These are phyloP conservation scores for Ophiocordyceps robertsii DNA, from an alignment of 2,329 filamentous ascomycete species.

Conservation along the genomic window DNA sequence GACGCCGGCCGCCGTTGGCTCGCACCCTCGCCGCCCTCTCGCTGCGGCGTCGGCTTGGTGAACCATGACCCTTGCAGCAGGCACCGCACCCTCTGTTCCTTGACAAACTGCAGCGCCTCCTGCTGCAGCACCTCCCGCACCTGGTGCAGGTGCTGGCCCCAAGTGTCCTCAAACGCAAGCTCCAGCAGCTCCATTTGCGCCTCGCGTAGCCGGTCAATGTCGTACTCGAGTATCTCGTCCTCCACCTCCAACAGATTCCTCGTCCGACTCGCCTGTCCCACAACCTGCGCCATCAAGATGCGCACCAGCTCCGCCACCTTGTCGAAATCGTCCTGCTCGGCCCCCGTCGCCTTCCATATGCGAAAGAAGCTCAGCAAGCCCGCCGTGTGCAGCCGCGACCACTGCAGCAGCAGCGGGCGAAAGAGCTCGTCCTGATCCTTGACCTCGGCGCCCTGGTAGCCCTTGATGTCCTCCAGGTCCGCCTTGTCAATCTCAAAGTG, in stretches of 20 bases:
- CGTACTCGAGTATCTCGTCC: conserved; percentile 75
- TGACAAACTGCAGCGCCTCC: conserved; percentile 90
- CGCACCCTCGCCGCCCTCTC: conserved; percentile 19
- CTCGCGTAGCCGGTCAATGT: conserved; percentile 63
- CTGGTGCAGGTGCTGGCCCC: conserved; percentile 79
- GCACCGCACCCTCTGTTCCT: conserved; percentile 88
- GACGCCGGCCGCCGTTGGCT: conserved; percentile 26
- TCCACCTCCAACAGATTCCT: conserved; percentile 81
- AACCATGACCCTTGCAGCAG: conserved; percentile 89
- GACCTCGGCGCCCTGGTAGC: conserved; percentile 59
- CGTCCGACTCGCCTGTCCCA: conserved; percentile 67
- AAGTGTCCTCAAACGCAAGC: conserved; percentile 83
- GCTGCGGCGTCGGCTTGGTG: conserved; percentile 30
- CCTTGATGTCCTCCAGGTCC: conserved; percentile 65
- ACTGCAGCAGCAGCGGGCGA: conserved; percentile 77
- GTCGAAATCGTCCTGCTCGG: conserved; percentile 74
- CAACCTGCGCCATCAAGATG: conserved; percentile 79
- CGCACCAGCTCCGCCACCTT: conserved; percentile 87
- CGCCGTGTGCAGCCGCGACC: conserved; percentile 79
- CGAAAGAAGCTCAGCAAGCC: conserved; percentile 79
- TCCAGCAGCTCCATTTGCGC: conserved; percentile 90
- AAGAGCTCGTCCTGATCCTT: conserved; percentile 79
- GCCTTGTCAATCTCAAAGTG: conserved; percentile 88
- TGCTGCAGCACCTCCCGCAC: conserved; percentile 85
- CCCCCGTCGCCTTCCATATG: conserved; percentile 82